phyloP scores from a whole-genome alignment of 495 filamentous ascomycete genomes.

The Elasticomyces elasticus region DNA sequence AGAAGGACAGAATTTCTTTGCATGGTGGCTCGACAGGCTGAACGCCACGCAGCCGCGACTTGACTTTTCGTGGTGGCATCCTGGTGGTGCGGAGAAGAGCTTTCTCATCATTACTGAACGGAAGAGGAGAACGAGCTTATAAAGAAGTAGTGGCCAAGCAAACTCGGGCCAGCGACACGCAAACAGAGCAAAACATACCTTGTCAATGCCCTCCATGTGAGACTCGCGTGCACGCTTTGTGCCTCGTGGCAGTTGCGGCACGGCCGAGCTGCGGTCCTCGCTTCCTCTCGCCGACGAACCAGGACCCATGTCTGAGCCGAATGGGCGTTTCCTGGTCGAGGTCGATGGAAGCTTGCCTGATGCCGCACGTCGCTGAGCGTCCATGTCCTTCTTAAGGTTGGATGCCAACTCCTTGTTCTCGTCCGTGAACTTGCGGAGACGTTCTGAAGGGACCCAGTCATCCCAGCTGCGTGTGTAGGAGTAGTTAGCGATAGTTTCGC shows the following conservation, averaged over 20 bases:
- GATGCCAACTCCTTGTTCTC: slow-evolving; percentile 83
- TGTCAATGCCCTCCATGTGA: slow-evolving; percentile 70
- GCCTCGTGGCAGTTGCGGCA: slow-evolving; percentile 47
- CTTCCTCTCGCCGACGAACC: slow-evolving; percentile 68
- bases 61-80: too few species aligned
- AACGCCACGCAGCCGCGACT: too few species aligned
- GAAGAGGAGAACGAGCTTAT: not conserved
- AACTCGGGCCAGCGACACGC: not conserved
- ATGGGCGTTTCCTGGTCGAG: slow-evolving; percentile 51
- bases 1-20: too few species aligned
- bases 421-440: slow-evolving; percentile 84
- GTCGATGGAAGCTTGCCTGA: slow-evolving; percentile 25
- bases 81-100: too few species aligned
- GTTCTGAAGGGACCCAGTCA: slow-evolving; percentile 94
- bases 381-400: slow-evolving; percentile 51
- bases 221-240: slow-evolving; percentile 66
- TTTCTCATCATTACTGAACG: too few species aligned
- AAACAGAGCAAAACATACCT: slow-evolving; percentile 47
- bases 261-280: slow-evolving; percentile 68
- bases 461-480: slow-evolving; percentile 58
- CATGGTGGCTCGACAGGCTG: too few species aligned
- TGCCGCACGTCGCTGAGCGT: slow-evolving; percentile 34
- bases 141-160: not conserved
- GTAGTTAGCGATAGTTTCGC: not conserved
- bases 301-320: slow-evolving; percentile 56